Evolutionary conservation across 805 yeast genomes (phyloP).

Genomic region (Priceomyces melissophilus): DNA sequence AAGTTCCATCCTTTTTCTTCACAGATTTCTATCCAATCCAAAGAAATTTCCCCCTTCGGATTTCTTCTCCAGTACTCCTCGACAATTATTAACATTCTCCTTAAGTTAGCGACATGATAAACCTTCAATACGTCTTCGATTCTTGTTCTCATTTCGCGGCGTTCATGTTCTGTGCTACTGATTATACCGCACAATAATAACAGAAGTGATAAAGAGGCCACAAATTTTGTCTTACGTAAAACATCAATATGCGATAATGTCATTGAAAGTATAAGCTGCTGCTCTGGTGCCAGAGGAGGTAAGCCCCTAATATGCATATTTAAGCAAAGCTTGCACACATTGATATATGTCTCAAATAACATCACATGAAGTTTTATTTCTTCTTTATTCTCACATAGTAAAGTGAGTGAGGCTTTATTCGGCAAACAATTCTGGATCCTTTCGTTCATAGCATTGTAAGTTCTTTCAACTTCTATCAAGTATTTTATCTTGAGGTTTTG

Average conservation of each 20-base stretch:
- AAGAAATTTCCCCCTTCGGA: neutral
- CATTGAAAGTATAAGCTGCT: constrained; percentile 11
- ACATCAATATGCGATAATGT: constrained; percentile 11
- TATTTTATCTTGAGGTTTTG: neutral
- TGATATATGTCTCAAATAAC: neutral
- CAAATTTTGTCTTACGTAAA: constrained; percentile 13
- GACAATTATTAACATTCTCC: neutral
- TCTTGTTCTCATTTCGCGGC: neutral
- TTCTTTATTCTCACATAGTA: neutral
- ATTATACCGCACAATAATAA: neutral
- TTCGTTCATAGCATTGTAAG: neutral
- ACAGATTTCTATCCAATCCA: neutral
- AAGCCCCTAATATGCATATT: constrained; percentile 11
- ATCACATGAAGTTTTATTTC: neutral
- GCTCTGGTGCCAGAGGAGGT: constrained; percentile 11
- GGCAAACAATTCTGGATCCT: neutral
- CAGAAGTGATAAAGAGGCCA: constrained; percentile 14
- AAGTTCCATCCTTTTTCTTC: neutral
- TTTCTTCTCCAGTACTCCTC: neutral
- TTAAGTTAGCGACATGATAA: neutral
- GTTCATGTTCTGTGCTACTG: neutral
- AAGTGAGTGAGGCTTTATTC: neutral
- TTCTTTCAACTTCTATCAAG: neutral
- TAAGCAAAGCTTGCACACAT: constrained; percentile 3
- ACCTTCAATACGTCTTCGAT: neutral